Evolutionary conservation across 164 flowering plant genomes (phyloP), one percentile per base, ranked within the genome.

Genomic region (Buxus sempervirens): DNA sequence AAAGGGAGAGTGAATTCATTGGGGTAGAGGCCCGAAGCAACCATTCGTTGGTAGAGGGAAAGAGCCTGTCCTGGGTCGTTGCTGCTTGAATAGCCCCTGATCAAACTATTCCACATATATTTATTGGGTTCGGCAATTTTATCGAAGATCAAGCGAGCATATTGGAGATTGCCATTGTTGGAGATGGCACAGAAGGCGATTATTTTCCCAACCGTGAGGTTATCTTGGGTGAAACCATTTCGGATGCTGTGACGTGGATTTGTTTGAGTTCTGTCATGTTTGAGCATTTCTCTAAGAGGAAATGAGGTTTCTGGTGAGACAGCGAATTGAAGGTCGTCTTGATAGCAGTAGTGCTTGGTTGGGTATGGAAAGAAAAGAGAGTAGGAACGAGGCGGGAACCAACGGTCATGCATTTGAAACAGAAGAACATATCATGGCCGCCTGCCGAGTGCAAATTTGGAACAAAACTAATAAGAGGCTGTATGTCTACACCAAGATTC

Each of bases 1-100:
- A 82, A 87, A n/a, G 87, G 87, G 15, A 85, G 73, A 9, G 89
- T 87, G 41, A 79, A 87, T 18, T 81, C 76, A 53, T 85, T 80
- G 5, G 90, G 85, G 5, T 48, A 71, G 41, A 71, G 58, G 0
- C 83, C 85, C 0, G 57, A 63, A 27, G 58, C 15, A 36, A 76
- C 41, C 88, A 86, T 83, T 48, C 62, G n/a, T 19, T 63, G 42
- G 58, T 77, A 84, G 25, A 84, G 71, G 20, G 23, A 25, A 60
- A 83, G 24, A 5, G 85, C 81, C 58, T 71, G 70, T 18, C 21
- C 28, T 1, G 85, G 77, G 54, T 72, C 55, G 22, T 63, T 66
- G 13, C 70, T 61, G 14, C 69, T 75, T 9, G 76, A 75, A 36
- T 72, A 80, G 21, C 83, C 84, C 67, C 84, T 78, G 41, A 83